Conservation (phyloP, 805 yeast species). For the Metschnikowia proteae region DNA sequence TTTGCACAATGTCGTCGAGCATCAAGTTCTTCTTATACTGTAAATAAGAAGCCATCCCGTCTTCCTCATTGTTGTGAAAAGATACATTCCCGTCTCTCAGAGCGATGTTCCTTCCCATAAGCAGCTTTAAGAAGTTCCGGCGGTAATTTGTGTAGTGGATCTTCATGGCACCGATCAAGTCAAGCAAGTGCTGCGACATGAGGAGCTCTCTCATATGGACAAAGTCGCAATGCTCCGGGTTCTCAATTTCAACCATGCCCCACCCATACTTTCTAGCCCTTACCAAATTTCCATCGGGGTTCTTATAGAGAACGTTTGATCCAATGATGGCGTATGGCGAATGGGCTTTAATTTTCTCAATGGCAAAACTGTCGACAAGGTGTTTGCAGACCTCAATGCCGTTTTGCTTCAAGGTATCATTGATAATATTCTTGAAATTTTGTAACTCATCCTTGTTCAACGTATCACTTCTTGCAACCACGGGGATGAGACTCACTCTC, state of each 20-base stretch:
- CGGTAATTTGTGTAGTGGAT: constrained; percentile 73
- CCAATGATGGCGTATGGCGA: constrained; percentile 75
- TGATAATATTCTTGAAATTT: constrained; percentile 51
- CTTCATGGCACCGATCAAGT: constrained; percentile 73
- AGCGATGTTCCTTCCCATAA: constrained; percentile 27
- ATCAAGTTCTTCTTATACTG: constrained; percentile 15
- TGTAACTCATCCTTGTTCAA: constrained; percentile 54
- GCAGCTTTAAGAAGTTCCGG: constrained; percentile 48
- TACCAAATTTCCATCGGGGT: constrained; percentile 40
- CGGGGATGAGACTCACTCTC: constrained; percentile 78
- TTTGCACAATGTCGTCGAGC: constrained; percentile 13
- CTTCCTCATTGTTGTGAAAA: constrained; percentile 14
- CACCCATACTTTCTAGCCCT: constrained; percentile 64
- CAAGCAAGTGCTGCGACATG: constrained; percentile 69
- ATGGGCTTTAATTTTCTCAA: constrained; percentile 30
- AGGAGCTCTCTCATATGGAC: constrained; percentile 57
- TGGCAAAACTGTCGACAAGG: constrained; percentile 26
- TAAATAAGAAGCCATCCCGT: constrained; percentile 17
- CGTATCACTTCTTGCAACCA: constrained; percentile 77
- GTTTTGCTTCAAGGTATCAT: constrained; percentile 47
- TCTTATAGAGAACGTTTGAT: constrained; percentile 42
- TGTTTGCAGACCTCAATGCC: constrained; percentile 44
- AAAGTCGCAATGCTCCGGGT: constrained; percentile 76
- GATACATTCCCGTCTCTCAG: constrained; percentile 4
- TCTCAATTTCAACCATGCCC: constrained; percentile 86